Evolutionary conservation across 1,284 basidiomycete genomes (phyloP).

Genomic region (Heterobasidion irregulare): DNA sequence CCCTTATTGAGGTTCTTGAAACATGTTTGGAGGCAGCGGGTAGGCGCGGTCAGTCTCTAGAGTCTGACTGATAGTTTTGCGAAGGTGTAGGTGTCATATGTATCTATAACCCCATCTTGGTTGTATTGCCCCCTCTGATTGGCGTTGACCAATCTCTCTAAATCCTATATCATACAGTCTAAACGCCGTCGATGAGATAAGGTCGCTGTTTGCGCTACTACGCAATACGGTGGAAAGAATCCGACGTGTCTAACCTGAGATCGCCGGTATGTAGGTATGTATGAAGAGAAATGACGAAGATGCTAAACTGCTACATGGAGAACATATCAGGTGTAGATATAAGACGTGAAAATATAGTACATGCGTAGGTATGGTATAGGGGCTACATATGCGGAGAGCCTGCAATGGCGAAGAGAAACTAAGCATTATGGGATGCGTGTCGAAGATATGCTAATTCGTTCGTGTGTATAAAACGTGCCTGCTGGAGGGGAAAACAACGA

Average conservation of each 20-base stretch:
- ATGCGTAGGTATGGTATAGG: not conserved
- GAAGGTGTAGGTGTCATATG: not conserved
- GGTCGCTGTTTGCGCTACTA: too few relatives aligned
- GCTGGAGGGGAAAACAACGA: too few relatives aligned
- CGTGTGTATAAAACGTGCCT: too few relatives aligned
- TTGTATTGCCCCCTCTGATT: not conserved
- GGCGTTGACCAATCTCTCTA: not conserved
- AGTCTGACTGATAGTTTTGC: not conserved
- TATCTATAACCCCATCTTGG: constrained; percentile 1
- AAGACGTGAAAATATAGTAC: not conserved
- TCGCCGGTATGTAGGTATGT: not conserved
- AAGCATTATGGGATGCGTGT: not conserved
- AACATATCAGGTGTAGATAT: not conserved
- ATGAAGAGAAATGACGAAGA: not conserved
- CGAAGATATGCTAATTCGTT: too few relatives aligned
- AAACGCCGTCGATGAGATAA: too few relatives aligned
- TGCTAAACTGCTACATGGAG: not conserved
- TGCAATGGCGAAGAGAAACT: not conserved
- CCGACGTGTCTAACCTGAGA: not conserved
- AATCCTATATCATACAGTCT: not conserved
- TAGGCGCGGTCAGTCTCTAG: constrained; percentile 2
- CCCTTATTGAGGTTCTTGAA: constrained; percentile 84
- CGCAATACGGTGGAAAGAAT: not conserved
- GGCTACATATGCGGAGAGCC: too few relatives aligned
- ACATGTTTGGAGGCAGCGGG: constrained; percentile 54